phyloP scores from a whole-genome alignment of 2,329 filamentous ascomycete species.

The Ilyonectria mors-panacis region DNA sequence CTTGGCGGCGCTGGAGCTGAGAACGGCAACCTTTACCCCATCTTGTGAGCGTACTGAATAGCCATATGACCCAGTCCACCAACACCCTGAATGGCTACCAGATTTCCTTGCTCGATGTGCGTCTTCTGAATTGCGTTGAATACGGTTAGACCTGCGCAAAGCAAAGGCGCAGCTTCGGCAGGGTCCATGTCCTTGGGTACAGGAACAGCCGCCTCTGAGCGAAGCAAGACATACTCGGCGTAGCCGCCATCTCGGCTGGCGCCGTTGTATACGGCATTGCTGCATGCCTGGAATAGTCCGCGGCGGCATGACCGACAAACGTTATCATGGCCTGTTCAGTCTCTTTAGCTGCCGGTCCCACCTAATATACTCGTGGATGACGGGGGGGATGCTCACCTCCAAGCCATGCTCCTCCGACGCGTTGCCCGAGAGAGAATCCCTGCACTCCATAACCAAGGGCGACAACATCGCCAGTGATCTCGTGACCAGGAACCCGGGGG shows the following conservation, averaged over 20 bases:
- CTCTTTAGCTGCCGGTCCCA: no score
- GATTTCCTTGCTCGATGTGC: constrained; percentile 64
- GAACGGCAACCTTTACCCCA: constrained; percentile 82
- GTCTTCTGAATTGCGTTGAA: constrained; percentile 73
- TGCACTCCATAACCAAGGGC: neutral
- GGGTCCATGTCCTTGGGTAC: neutral
- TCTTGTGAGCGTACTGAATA: constrained; percentile 81
- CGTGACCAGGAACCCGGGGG: neutral
- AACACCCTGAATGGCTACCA: constrained; percentile 76
- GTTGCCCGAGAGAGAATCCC: neutral
- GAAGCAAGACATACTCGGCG: neutral
- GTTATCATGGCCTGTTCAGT: neutral
- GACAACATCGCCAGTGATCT: neutral
- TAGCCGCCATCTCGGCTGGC: neutral
- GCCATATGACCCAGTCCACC: constrained; percentile 84
- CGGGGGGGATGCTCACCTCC: no score
- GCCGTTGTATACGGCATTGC: neutral
- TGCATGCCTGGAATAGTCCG: neutral
- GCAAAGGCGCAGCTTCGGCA: neutral
- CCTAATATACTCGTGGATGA: no score
- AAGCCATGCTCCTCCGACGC: neutral
- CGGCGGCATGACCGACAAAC: neutral
- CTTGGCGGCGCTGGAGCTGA: constrained; percentile 78
- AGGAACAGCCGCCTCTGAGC: neutral
- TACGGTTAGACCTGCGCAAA: constrained; percentile 70